Evolutionary conservation across 2,329 filamentous ascomycete species (phyloP).

Genomic region (Sordariomycetes sp.): DNA sequence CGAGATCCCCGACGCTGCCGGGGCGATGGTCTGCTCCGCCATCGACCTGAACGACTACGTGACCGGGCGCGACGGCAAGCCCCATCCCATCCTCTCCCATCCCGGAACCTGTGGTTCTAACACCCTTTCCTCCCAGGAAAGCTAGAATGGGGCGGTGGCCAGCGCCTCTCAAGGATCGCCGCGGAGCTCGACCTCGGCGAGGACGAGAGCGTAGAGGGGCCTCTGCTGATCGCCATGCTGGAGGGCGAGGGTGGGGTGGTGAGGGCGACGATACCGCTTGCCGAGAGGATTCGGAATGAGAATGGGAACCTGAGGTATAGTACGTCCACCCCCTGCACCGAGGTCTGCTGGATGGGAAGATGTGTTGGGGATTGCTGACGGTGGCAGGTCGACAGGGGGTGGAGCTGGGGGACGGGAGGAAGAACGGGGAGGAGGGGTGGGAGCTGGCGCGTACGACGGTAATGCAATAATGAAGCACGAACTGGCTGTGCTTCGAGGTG

Average conservation of each 20-base stretch:
- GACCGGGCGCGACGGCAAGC: not conserved
- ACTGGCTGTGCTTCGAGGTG: too few relatives aligned
- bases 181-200: not conserved
- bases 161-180: not conserved
- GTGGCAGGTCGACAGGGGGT: not conserved
- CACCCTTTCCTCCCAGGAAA: not conserved
- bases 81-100: not conserved
- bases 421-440: not conserved
- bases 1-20: not conserved
- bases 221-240: not conserved
- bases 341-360: not conserved
- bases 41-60: not conserved
- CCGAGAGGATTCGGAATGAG: not conserved
- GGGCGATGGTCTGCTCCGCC: not conserved
- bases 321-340: not conserved
- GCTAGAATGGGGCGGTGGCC: not conserved
- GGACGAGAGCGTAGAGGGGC: not conserved
- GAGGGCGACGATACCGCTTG: not conserved
- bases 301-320: not conserved
- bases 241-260: not conserved
- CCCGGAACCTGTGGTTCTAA: too few relatives aligned
- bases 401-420: not conserved
- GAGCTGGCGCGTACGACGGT: too few relatives aligned
- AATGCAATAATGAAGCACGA: too few relatives aligned
- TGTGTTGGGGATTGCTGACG: not conserved